Evolutionary conservation across 106 monocot species (phyloP), one percentile per base, ranked within the genome.

Genomic region (Posidonia australis): DNA sequence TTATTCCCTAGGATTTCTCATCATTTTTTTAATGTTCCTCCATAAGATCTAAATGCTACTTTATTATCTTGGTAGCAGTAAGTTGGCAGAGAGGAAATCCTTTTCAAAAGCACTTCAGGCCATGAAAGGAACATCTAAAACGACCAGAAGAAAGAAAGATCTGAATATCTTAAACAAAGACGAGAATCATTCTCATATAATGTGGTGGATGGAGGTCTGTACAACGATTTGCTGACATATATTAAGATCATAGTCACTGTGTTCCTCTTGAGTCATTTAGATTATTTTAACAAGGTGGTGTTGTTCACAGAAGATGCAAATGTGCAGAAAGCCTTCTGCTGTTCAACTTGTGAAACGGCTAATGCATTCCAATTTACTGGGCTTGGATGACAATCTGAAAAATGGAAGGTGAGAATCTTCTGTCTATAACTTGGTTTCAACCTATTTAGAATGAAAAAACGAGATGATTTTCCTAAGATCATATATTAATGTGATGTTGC

Each of bases 161-260:
- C 62, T 20, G 10, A 80, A 70, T 54, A 27, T 59, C 63, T 27
- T 66, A 3, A 53, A 24, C 24, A 77, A 80, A 25, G 84, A 68
- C 70, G 74, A 74, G 41, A 32, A 61, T 46, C 61, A 78, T 48
- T 70, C 82, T 46, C 82, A 90, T 67, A 84, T 96, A 48, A 27
- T 64, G 21, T 96, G 94, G 90, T 96, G 94, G 94, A 96, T 80
- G 72, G 90, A 96, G 84, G 94, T 90, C 18, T 24, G 54, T 43
- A 27, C 22, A 18, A 54, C 13, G 41, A 14, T 32, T 16, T 18
- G 20, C 54, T 55, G 5, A 55, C 54, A 55, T 23, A 25, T 23
- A 32, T 30, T 46, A 44, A 5, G 17, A 9, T 11, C 36, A 29
- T n/a, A 16, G 3, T 51, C 46, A 21, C 13, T 0, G 5, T 32